A percentile compares a stretch with the other conserved stretches of the same genome.
phyloP scores from a whole-genome alignment of 2,329 filamentous ascomycete genomes.

The Metarhizium anisopliae region DNA sequence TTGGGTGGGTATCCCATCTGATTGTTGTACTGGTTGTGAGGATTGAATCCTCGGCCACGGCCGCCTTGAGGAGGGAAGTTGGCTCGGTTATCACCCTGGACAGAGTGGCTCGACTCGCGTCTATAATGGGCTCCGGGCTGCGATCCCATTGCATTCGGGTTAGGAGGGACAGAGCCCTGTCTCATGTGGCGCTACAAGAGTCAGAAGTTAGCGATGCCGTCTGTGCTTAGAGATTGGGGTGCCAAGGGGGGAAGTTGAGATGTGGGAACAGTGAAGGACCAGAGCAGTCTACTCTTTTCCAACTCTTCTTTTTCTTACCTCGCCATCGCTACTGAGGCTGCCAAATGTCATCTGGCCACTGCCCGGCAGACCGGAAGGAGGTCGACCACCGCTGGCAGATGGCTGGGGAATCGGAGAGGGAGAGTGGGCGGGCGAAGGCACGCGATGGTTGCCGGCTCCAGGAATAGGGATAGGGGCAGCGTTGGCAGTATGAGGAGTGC shows the following conservation, averaged over 20 bases:
- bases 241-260: too few species aligned
- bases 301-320: conserved; percentile 47
- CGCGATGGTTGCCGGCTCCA: conserved; percentile 50
- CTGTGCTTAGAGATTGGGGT: neutral
- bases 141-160: conserved; percentile 49
- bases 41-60: conserved; percentile 42
- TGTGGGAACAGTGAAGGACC: neutral
- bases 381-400: conserved; percentile 73
- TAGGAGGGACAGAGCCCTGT: conserved; percentile 54
- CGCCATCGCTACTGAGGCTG: conserved; percentile 70
- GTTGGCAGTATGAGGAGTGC: conserved; percentile 49
- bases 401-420: conserved; percentile 91
- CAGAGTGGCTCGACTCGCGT: conserved; percentile 77
- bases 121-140: conserved; percentile 68
- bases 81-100: conserved; percentile 48
- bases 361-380: conserved; percentile 65
- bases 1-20: conserved; percentile 35
- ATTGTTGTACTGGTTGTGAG: conserved; percentile 35
- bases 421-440: conserved; percentile 77
- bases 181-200: conserved; percentile 55
- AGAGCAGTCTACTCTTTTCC: neutral
- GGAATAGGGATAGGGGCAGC: conserved; percentile 55
- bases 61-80: conserved; percentile 39
- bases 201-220: conserved; percentile 6
- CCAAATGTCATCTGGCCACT: conserved; percentile 69